Evolutionary conservation across 169 alveolate genomes (phyloP), one percentile per base, ranked within the genome.

Genomic region (Plasmodium relictum): DNA sequence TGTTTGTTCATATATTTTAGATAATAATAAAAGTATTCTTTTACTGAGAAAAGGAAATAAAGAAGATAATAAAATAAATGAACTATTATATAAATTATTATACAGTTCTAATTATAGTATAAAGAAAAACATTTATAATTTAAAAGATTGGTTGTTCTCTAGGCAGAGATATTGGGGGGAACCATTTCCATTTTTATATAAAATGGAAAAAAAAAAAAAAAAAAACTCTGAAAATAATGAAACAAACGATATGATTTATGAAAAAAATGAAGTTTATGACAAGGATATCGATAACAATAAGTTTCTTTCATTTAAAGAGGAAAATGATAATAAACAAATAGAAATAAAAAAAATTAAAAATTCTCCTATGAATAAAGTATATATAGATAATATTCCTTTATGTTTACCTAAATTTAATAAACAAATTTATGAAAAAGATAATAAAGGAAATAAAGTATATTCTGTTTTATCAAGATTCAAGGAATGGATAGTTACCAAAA

Each of bases 131-230:
- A 78, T 89, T 8, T 95, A 92, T 61, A 93, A 91, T 63, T 37
- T 96, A 72, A 88, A 89, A 66, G 98, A 97, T 83, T 97, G 99
- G 99, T 88, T 97, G 0, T 97, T 97, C 68, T 94, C 98, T 37
- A 88, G 99, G 52, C 96, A 96, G 88, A 70, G 99, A 62, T 94
- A 92, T 70, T 97, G 99, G 99, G 99, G 99, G 1, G 99, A 96
- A 24, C 99, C 99, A 20, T 95, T 97, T 61, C 99, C 99, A 14
- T 90, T 96, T 24, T 70, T 94, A 3, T 48, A 87, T 41, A 85
- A 94, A 41, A 88, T 70, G 18, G 45, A 58, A n/a, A 44, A 61
- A 1, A 70, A 5, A 37, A 80, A 92, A 16, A 93, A 93, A n/a
- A 52, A 54, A 37, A 93, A 70, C 16, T 18, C 6, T 18, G 20